Base-by-base conservation (phyloP, 2,329 filamentous ascomycete species). In the Fusarium tuaranense region DNA sequence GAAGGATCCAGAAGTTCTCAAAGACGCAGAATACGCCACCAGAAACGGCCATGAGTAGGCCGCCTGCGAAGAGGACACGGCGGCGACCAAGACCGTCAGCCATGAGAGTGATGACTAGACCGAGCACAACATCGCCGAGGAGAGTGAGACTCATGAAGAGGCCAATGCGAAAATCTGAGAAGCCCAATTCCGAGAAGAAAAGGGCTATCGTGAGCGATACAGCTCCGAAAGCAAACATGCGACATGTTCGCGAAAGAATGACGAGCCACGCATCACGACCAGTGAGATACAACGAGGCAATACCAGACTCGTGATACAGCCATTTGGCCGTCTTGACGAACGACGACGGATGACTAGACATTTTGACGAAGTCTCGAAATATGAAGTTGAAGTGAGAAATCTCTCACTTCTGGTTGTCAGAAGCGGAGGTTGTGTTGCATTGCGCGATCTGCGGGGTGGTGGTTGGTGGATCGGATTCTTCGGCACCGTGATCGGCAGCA, bases 141-240 rank as follows among this genome's bases (percentile, higher is more conserved):
- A 92, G 84, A 0, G 91, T 92, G 41, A 92, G 81, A 1, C 88
- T 91, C 90, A 92, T 91, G 75, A 92, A 92, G 8, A 92, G 78
- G 7, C 91, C 91, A 68, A 92, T 92, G 25, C 84, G 86, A 30
- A 87, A 83, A 78, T 92, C 90, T 1, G 89, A 84, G 64, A 91
- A 87, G 0, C 83, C 81, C 14, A 92, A 81, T 22, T 87, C 86
- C 8, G 88, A 86, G 61, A 92, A 87, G 78, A 91, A 92, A 18
- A 91, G 87, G 13, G 89, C 91, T 53, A 92, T 84, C 62, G 92
- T 88, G 53, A 92, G 84, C 0, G 90, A 88, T 22, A 87, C 88
- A 65, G 88, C 88, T 58, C 90, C 90, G 71, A 91, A 92, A n/a
- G 90, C 90, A 74, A 92, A 90, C 82, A 92, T 89, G 64, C 90